phyloP scores from a whole-genome alignment of 257 asterid species.

The Nicotiana noctiflora region DNA sequence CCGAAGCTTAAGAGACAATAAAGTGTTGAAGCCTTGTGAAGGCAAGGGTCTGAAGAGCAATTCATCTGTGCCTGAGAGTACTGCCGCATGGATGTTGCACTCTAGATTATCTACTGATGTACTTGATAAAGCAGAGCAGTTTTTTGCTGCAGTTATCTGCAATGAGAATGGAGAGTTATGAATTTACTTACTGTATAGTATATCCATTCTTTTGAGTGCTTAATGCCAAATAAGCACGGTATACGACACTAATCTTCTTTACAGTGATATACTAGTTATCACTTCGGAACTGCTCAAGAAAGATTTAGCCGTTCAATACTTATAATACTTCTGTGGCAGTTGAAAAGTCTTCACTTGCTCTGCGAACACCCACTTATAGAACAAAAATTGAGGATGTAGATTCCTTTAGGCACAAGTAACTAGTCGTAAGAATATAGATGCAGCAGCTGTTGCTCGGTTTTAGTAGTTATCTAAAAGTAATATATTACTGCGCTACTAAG shows the following conservation, averaged over 20 bases:
- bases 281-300: not conserved
- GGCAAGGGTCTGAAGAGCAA: conserved; percentile 37
- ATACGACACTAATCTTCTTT: not conserved
- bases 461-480: not conserved
- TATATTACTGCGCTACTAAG: not conserved
- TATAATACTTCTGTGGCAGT: not conserved
- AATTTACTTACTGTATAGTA: conserved; percentile 10
- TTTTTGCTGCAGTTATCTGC: conserved; percentile 42
- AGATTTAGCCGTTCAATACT: not conserved
- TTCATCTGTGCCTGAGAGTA: conserved; percentile 31
- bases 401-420: not conserved
- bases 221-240: not conserved
- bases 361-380: not conserved
- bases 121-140: conserved; percentile 65
- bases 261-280: not conserved
- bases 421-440: not conserved
- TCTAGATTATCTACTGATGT: conserved; percentile 65
- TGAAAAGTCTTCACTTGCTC: not conserved
- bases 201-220: conserved; percentile 6
- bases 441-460: not conserved
- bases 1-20: conserved; percentile 56
- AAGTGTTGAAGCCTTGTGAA: conserved; percentile 44
- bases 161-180: not conserved
- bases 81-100: conserved; percentile 50
- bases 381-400: not conserved